Conservation (phyloP, 2,329 filamentous ascomycete genomes). For the Xylariaceae sp. region DNA sequence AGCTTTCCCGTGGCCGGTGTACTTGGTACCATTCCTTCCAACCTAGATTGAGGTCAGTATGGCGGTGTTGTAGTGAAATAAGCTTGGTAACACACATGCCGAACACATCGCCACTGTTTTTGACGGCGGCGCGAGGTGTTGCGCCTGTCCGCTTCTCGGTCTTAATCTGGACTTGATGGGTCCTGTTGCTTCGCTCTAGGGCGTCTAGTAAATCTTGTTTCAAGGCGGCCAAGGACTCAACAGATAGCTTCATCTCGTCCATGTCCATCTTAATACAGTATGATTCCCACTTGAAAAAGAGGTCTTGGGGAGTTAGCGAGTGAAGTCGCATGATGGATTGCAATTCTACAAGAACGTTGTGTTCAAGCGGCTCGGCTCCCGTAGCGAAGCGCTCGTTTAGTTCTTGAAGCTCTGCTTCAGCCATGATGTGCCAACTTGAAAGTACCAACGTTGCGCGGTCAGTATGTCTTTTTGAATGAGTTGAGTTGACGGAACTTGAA, state of each 20-base stretch:
- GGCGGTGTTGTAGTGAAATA: neutral
- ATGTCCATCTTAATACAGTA: conserved; percentile 94
- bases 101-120: conserved; percentile 73
- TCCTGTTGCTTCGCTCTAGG: conserved; percentile 76
- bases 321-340: conserved; percentile 87
- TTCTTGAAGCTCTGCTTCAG: conserved; percentile 48
- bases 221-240: conserved; percentile 76
- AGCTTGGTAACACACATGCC: conserved; percentile 67
- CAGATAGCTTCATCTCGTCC: conserved; percentile 74
- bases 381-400: conserved; percentile 61
- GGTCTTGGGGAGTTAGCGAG: conserved; percentile 79
- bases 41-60: conserved; percentile 45
- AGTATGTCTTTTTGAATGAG: neutral
- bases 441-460: neutral
- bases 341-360: conserved; percentile 82
- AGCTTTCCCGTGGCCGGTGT: conserved; percentile 60
- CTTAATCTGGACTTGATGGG: conserved; percentile 67
- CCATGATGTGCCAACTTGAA: conserved; percentile 41
- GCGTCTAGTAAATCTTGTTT: conserved; percentile 87
- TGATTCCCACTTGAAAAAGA: conserved; percentile 99
- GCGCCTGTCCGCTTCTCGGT: conserved; percentile 67
- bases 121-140: conserved; percentile 66
- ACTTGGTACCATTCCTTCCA: conserved; percentile 73
- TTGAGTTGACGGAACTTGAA: neutral
- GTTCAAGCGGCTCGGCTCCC: conserved; percentile 66